phyloP scores from a whole-genome alignment of 805 yeast genomes.

The Candida ipomoeae region DNA sequence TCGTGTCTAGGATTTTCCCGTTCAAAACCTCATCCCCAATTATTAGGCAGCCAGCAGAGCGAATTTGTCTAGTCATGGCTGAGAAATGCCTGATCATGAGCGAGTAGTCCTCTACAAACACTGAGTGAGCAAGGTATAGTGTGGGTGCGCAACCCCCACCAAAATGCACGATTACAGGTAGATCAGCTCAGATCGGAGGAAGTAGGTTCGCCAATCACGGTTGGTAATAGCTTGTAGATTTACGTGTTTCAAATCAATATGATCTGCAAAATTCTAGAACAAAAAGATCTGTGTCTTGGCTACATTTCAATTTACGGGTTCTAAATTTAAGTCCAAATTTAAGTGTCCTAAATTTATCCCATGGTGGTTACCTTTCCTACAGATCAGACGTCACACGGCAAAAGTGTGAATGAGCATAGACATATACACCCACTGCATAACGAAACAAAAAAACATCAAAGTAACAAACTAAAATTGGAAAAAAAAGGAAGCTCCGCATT shows the following conservation, averaged over 20 bases:
- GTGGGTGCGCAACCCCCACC: conserved; percentile 4
- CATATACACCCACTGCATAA: too few relatives aligned
- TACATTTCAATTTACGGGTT: too few relatives aligned
- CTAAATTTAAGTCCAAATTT: too few relatives aligned
- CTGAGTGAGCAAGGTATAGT: background rate
- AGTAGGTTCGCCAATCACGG: background rate
- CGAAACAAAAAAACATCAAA: too few relatives aligned
- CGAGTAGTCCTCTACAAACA: background rate
- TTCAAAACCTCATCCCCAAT: conserved; percentile 89
- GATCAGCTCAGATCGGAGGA: background rate
- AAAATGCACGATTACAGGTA: background rate
- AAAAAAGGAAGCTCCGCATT: too few relatives aligned
- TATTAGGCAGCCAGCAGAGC: conserved; percentile 49
- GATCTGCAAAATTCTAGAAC: background rate
- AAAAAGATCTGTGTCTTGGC: too few relatives aligned
- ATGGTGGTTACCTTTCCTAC: too few relatives aligned
- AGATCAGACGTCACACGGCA: too few relatives aligned
- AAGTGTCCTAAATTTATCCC: too few relatives aligned
- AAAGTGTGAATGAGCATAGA: too few relatives aligned
- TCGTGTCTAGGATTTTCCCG: conserved; percentile 79
- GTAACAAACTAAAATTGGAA: too few relatives aligned
- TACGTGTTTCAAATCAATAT: background rate
- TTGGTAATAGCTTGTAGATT: background rate
- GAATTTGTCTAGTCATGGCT: conserved; percentile 19
- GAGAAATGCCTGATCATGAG: conserved; percentile 9